Base-by-base conservation (phyloP, 495 filamentous ascomycete genomes). In the Durotheca rogersii region DNA sequence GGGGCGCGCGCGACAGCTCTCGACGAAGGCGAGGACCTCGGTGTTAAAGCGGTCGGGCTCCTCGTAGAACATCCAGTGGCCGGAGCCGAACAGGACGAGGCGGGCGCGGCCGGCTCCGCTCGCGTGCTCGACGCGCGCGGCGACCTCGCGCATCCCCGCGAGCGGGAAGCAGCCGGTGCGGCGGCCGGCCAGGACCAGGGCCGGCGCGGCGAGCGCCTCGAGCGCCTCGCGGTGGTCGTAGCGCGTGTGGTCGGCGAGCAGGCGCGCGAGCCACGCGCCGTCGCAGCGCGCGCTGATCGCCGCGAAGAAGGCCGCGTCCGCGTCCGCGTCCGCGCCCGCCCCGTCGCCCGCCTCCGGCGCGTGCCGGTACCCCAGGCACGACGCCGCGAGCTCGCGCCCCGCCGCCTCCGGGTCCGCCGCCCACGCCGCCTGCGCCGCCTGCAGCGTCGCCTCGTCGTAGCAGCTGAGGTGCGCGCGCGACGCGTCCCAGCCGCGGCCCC, bases 51-150 rank as follows among this genome's bases (percentile, higher is more conserved):
- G 43, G 39, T 66, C 66, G 0, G 72, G 66, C 47, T 75, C 55
- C 59, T 77, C 74, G 36, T 69, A 77, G 40, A 75, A 77, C 34
- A 72, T 31, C 74, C 74, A 77, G 46, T 77, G 74, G 0, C 74
- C 74, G 14, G 65, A 64, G 7, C 68, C 60, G 30, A 70, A 72
- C 6, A 68, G 55, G 1, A 58, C 49, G 16, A 70, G 56, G 20
- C 47, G 50, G 10, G 62, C 72, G 17, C 52, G 32, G 25, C 41
- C 61, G 7, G 0, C 48, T 48, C 0, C 37, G 42, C 15, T 36
- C 45, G n/a, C n/a, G n/a, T n/a, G n/a, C 38, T 64, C 66, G 0
- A 67, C 52, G 11, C 67, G 41, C 21, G 53, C 47, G 29, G 69
- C 69, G 12, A 68, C 72, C 51, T 70, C 68, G 40, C 45, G 27